Evolutionary conservation across 306 rosid species (phyloP).

Genomic region (Lathyrus aphaca): DNA sequence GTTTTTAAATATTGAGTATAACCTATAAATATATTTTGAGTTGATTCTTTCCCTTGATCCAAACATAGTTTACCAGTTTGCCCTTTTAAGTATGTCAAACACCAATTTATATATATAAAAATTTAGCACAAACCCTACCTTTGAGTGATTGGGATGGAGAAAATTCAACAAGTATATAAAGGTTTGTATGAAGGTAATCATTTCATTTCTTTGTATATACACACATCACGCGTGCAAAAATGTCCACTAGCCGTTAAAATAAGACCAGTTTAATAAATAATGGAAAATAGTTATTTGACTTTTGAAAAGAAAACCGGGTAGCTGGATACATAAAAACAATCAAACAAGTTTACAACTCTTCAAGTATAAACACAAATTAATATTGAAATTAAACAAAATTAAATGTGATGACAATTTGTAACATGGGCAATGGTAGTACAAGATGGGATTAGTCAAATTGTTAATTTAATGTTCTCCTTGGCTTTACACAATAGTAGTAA

Average conservation of each 20-base stretch:
- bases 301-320: not conserved
- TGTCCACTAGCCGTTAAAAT: not conserved
- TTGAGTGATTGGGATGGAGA: not conserved
- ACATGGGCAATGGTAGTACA: conserved; percentile 5
- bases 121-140: not conserved
- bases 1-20: not conserved
- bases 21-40: not conserved
- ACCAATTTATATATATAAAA: not conserved
- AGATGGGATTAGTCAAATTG: conserved; percentile 3
- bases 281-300: not conserved
- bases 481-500: not conserved
- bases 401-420: conserved; percentile 9
- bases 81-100: not conserved
- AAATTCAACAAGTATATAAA: not conserved
- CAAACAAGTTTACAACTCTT: not conserved
- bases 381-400: not conserved
- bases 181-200: not conserved
- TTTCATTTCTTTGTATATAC: not conserved
- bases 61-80: not conserved
- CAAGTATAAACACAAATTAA: not conserved
- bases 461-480: not conserved
- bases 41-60: not conserved
- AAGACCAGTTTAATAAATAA: not conserved
- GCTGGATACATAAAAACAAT: not conserved
- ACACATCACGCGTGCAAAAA: not conserved